A percentile compares a stretch with the other conserved stretches of the same genome.
Conservation (phyloP, 2,329 filamentous ascomycete genomes). For the Diaporthe citriasiana region DNA sequence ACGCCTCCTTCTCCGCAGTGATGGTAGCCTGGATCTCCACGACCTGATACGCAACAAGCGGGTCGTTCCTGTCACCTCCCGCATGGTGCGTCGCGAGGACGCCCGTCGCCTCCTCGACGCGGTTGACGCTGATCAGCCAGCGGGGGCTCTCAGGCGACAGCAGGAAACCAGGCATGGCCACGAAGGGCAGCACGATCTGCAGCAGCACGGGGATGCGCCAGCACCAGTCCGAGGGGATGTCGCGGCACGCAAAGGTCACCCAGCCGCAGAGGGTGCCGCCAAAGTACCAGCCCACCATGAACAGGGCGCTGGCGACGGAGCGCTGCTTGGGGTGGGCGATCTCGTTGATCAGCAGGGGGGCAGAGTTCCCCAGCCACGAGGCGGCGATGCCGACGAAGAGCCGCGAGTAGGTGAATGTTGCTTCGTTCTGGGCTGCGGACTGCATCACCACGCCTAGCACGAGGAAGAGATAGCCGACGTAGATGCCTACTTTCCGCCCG, state of each 20-base stretch:
- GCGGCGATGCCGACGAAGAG: conserved; percentile 54
- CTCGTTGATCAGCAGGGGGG: conserved; percentile 58
- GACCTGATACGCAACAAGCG: conserved; percentile 45
- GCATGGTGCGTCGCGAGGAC: conserved; percentile 48
- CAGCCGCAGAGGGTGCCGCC: conserved; percentile 48
- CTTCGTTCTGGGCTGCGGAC: conserved; percentile 47
- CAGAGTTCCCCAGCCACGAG: conserved; percentile 51
- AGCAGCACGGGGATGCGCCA: conserved; percentile 38
- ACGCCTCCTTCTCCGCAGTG: conserved; percentile 42
- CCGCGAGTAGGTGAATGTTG: conserved; percentile 53
- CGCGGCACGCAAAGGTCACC: conserved; percentile 45
- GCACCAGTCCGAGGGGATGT: conserved; percentile 31
- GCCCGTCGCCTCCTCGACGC: conserved; percentile 37
- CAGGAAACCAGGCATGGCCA: conserved; percentile 38
- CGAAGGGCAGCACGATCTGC: conserved; percentile 45
- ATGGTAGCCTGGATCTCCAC: conserved; percentile 47
- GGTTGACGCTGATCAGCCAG: conserved; percentile 39
- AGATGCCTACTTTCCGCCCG: conserved; percentile 52
- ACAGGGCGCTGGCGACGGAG: conserved; percentile 51
- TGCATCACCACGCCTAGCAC: conserved; percentile 49
- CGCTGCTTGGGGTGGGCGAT: conserved; percentile 59
- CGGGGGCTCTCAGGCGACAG: conserved; percentile 46
- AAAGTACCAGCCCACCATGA: conserved; percentile 51
- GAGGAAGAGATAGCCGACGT: conserved; percentile 52
- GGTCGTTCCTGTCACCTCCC: conserved; percentile 44